phyloP scores from a whole-genome alignment of 2,329 filamentous ascomycete species.

The Magnaporthiopsis incrustans region DNA sequence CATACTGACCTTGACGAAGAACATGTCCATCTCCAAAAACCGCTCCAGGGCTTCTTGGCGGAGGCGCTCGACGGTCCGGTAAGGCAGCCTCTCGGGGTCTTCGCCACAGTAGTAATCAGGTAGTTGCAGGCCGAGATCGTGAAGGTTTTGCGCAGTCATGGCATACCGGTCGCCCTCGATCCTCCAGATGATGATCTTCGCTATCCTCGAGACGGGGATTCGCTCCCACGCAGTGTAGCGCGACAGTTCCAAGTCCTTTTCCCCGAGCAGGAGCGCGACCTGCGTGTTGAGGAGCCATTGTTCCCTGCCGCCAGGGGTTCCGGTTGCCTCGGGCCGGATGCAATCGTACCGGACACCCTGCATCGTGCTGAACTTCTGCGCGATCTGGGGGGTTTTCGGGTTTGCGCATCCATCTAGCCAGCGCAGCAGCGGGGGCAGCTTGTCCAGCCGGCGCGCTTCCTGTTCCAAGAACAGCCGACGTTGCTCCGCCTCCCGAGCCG shows the following conservation, averaged over 20 bases:
- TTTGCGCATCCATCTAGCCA: slow-evolving; percentile 50
- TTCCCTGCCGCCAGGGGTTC: slow-evolving; percentile 49
- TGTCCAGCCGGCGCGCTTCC: slow-evolving; percentile 45
- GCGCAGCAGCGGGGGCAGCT: slow-evolving; percentile 50
- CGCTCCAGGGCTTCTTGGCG: slow-evolving; percentile 41
- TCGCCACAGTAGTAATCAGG: slow-evolving; percentile 41
- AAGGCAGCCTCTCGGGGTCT: slow-evolving; percentile 35
- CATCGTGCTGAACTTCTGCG: slow-evolving; percentile 47
- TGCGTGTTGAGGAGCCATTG: slow-evolving; percentile 61
- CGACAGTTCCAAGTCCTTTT: slow-evolving; percentile 53
- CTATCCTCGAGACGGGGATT: slow-evolving; percentile 41
- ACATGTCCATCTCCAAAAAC: slow-evolving; percentile 53
- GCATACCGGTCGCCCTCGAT: slow-evolving; percentile 50
- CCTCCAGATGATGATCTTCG: slow-evolving; percentile 53
- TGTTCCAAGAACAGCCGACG: slow-evolving; percentile 44
- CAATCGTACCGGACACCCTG: slow-evolving; percentile 58
- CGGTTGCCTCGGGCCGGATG: slow-evolving; percentile 44
- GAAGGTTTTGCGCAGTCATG: slow-evolving; percentile 40
- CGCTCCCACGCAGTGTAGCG: slow-evolving; percentile 54
- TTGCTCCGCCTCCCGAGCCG: slow-evolving; percentile 42
- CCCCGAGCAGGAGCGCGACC: slow-evolving; percentile 54
- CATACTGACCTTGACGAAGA: slow-evolving; percentile 52
- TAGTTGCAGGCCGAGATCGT: slow-evolving; percentile 45
- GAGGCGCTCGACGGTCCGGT: slow-evolving; percentile 35
- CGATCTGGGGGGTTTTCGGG: slow-evolving; percentile 41